Evolutionary conservation across 192 early-diverging fungal species (phyloP).

Genomic region (Coemansia sp.): DNA sequence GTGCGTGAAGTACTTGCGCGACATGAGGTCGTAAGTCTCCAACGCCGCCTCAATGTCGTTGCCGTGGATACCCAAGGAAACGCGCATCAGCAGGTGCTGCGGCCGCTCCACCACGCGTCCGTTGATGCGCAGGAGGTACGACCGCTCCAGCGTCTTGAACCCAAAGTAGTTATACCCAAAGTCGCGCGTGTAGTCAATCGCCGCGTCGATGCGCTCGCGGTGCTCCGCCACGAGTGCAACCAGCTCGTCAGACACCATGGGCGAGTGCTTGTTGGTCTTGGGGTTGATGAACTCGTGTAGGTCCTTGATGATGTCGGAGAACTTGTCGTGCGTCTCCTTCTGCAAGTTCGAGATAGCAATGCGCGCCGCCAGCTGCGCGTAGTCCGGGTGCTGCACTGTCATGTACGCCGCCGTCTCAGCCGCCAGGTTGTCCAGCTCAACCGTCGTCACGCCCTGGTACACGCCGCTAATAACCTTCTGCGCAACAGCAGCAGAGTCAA

Average conservation of each 20-base stretch:
- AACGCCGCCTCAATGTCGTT: conserved; percentile 88
- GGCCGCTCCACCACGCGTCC: conserved; percentile 90
- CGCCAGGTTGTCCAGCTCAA: conserved; percentile 95
- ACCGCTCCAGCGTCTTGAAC: conserved; percentile 98
- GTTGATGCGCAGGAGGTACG: conserved; percentile 88
- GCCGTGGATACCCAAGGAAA: conserved; percentile 95
- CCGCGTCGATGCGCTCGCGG: conserved; percentile 86
- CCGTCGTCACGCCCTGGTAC: conserved; percentile 96
- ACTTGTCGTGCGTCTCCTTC: conserved; percentile 77
- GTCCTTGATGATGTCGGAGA: conserved; percentile 83
- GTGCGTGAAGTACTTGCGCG: conserved; percentile 93
- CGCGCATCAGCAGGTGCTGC: conserved; percentile 99
- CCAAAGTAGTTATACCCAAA: conserved; percentile 99
- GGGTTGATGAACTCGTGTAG: conserved; percentile 88
- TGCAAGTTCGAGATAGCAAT: conserved; percentile 95
- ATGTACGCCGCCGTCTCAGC: conserved; percentile 90
- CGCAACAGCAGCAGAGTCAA: conserved; percentile 85
- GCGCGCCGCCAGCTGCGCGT: conserved; percentile 92
- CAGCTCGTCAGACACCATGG: conserved; percentile 88
- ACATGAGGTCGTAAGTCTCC: conserved; percentile 94
- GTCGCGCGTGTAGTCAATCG: conserved; percentile 96
- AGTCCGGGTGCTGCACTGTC: conserved; percentile 94
- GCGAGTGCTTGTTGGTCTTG: conserved; percentile 79
- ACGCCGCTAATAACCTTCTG: conserved; percentile 96
- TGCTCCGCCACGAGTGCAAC: conserved; percentile 69